These are phyloP conservation scores for Trypanosoma mega DNA, from an alignment of 208 protist species.

Conservation along the genomic window DNA sequence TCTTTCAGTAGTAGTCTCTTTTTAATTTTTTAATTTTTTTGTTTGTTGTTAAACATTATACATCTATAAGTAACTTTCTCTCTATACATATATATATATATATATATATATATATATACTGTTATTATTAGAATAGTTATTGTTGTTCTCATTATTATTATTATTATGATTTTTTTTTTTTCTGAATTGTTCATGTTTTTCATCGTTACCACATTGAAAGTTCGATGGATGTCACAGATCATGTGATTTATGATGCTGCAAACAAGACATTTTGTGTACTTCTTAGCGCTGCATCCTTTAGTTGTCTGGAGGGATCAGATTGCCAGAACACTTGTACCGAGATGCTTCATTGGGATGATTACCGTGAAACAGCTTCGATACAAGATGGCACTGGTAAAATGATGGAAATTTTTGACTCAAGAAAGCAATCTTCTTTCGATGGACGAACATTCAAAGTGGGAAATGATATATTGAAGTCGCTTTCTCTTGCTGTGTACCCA, in stretches of 20 bases:
- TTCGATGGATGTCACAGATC: conserved; percentile 36
- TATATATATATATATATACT: too few species aligned
- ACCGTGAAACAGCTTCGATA: conserved; percentile 31
- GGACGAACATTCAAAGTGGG: background rate
- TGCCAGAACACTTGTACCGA: conserved; percentile 40
- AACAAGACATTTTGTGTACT: conserved; percentile 11
- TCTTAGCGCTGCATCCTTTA: background rate
- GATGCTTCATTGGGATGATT: conserved; percentile 86
- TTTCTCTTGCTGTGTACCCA: conserved; percentile 16
- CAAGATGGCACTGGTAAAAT: conserved; percentile 51
- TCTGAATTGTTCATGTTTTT: conserved; percentile 5
- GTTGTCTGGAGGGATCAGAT: conserved; percentile 9
- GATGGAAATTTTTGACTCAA: conserved; percentile 35
- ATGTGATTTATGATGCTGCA: conserved; percentile 10
- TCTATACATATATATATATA: too few species aligned
- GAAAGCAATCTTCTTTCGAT: background rate
- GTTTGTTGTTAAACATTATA: too few species aligned
- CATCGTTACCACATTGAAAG: background rate
- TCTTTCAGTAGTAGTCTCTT: too few species aligned
- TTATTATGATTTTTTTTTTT: conserved; percentile 11
- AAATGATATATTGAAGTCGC: background rate
- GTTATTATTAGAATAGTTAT: too few species aligned
- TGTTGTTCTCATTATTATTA: background rate
- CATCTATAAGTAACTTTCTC: too few species aligned
- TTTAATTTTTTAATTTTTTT: too few species aligned